Evolutionary conservation across 1,284 basidiomycete species (phyloP), one percentile per base, ranked within the genome.

Genomic region (Sporisorium reilianum): DNA sequence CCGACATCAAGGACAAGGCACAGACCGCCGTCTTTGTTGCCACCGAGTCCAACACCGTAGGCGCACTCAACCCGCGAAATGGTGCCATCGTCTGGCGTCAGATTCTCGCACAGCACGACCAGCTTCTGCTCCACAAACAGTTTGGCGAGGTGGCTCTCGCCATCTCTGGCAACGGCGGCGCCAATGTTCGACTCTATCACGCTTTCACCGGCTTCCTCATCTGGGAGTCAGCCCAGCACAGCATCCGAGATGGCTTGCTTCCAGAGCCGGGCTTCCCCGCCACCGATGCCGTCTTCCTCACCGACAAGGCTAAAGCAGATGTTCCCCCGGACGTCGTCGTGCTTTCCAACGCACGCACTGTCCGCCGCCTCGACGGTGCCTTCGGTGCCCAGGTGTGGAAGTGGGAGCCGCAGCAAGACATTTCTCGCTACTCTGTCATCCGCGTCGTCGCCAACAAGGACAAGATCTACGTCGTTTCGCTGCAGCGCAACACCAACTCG

Each of bases 31-130:
- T 94, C 28, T 82, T 95, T 51, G 88, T 90, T 4, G 90, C 90
- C 1, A 95, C 93, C 0, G 86, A 87, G 46, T 91, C 88, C 78
- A 95, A 94, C 85, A 90, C 94, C 0, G 85, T 97, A 16, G 93
- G 91, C 5, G 92, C 90, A 0, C 74, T 97, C 62, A 89, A 92
- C 80, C 89, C 90, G 1, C 87, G 88, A 16, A 89, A 91, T 78
- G 94, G 94, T 1, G 88, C 87, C 57, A 86, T 95, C 79, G 93
- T 88, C 23, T 97, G 95, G 95, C 89, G 95, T 83, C 89, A 92
- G 83, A 83, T 90, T 55, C 90, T 91, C 72, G 90, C 91, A 6
- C 86, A 88, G 28, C 93, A 96, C 74, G 87, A 87, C 20, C 88
- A 95, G 57, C 84, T 90, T n/a, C 88, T 88, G n/a, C 93, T 91